Evolutionary conservation across 805 yeast species (phyloP).

Genomic region (Candida ulmi): DNA sequence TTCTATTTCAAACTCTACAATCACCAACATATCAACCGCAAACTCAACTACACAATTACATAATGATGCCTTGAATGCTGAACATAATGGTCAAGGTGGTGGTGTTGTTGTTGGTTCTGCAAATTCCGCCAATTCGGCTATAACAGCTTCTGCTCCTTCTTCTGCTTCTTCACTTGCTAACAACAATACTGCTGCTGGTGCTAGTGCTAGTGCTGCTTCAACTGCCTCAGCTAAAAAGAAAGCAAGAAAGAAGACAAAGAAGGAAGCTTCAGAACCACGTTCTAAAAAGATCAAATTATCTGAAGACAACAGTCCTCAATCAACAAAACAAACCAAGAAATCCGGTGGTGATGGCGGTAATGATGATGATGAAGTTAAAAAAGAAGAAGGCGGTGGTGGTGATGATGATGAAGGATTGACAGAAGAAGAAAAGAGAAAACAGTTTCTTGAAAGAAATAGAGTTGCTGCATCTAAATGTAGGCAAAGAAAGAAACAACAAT

Average conservation of each 20-base stretch:
- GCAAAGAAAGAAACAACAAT: slow-evolving; percentile 86
- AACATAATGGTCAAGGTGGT: no score
- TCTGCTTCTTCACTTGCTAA: no score
- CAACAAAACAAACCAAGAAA: slow-evolving; percentile 1
- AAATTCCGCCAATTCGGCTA: no score
- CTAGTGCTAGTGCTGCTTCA: no score
- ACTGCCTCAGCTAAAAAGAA: no score
- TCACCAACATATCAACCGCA: no score
- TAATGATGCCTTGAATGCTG: no score
- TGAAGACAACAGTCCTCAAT: neutral
- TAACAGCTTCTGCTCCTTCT: no score
- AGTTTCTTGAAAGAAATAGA: slow-evolving; percentile 82
- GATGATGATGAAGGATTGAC: slow-evolving; percentile 34
- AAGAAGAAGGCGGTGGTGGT: slow-evolving; percentile 9
- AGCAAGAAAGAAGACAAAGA: neutral
- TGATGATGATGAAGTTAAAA: slow-evolving; percentile 5
- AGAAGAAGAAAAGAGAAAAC: slow-evolving; percentile 72
- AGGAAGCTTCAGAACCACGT: slow-evolving; percentile 3
- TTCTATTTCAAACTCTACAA: no score
- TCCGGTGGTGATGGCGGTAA: neutral
- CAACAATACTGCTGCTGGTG: no score
- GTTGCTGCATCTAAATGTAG: slow-evolving; percentile 95
- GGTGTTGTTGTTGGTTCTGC: no score
- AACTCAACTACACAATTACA: no score
- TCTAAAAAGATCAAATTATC: slow-evolving; percentile 1